These are phyloP conservation scores for Nymphaea colorata DNA, from an alignment of 164 flowering plant species.

Conservation along the genomic window DNA sequence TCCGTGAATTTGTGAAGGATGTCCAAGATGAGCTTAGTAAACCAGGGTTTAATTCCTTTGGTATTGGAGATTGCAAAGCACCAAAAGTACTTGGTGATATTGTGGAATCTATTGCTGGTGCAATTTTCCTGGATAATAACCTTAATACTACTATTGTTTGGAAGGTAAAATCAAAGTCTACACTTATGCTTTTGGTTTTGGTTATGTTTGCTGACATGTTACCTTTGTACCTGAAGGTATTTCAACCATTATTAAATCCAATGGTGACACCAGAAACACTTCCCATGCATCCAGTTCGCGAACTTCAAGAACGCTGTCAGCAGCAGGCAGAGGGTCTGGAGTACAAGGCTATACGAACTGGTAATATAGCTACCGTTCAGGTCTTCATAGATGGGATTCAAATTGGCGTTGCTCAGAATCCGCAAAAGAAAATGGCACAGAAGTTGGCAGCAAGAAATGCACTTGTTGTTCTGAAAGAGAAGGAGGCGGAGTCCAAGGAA, in stretches of 20 bases:
- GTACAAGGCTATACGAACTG: conserved; percentile 76
- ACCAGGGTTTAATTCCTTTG: conserved; percentile 95
- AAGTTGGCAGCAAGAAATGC: conserved; percentile 97
- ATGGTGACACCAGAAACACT: conserved; percentile 99
- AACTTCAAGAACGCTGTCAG: conserved; percentile 97
- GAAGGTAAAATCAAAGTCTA: conserved; percentile 39
- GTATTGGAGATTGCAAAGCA: conserved; percentile 97
- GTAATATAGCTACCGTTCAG: conserved; percentile 93
- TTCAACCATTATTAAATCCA: conserved; percentile 80
- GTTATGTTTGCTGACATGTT: not conserved
- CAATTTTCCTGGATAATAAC: conserved; percentile 82
- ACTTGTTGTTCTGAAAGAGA: conserved; percentile 74
- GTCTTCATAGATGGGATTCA: conserved; percentile 89
- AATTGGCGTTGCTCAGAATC: conserved; percentile 83
- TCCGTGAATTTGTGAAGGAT: conserved; percentile 87
- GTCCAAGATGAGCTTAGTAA: conserved; percentile 56
- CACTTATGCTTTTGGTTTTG: not conserved
- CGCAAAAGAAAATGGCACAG: conserved; percentile 99
- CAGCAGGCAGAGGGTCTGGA: conserved; percentile 99
- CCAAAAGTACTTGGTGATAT: conserved; percentile 99
- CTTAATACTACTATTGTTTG: conserved; percentile 71
- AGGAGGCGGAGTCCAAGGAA: conserved; percentile 43
- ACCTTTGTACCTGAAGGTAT: conserved; percentile 38
- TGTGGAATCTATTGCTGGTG: conserved; percentile 96
- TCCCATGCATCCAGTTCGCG: conserved; percentile 98